Conservation (phyloP, 2,329 filamentous ascomycete species). For the Ophiostoma piceae region DNA sequence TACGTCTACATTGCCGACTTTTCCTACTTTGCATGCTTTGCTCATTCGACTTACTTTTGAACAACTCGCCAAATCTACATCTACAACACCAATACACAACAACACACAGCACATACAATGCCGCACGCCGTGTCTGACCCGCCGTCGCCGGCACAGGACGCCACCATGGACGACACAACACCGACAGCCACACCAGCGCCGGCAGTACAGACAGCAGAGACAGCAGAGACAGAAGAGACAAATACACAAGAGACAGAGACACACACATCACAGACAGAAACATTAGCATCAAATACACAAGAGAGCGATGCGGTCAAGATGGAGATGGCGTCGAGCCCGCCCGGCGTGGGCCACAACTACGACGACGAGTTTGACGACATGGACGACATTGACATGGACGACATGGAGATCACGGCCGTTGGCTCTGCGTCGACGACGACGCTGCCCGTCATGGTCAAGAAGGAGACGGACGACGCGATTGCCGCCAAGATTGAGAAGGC, state of each 20-base stretch:
- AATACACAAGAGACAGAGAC: background rate
- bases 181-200: background rate
- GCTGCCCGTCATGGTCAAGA: background rate
- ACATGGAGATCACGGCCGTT: slow-evolving; percentile 31
- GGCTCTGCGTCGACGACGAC: slow-evolving; percentile 13
- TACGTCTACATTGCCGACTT: too few relatives aligned
- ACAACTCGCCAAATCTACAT: background rate
- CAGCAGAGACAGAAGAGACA: background rate
- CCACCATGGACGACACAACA: slow-evolving; percentile 29
- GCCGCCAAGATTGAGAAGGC: slow-evolving; percentile 39
- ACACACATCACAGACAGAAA: slow-evolving; percentile 25
- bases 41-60: background rate
- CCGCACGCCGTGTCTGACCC: slow-evolving; percentile 42
- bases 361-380: slow-evolving; percentile 30
- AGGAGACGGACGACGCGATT: slow-evolving; percentile 17
- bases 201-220: background rate
- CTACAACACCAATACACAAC: background rate
- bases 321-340: slow-evolving; percentile 20
- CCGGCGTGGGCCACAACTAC: background rate
- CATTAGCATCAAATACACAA: background rate
- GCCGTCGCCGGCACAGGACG: slow-evolving; percentile 28
- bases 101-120: slow-evolving; percentile 34
- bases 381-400: slow-evolving; percentile 32
- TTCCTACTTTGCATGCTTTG: too few relatives aligned
- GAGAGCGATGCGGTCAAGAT: slow-evolving; percentile 26